Evolutionary conservation across 1,139 yeast species (phyloP).

Genomic region (Lodderomyces pseudojiufengensis): DNA sequence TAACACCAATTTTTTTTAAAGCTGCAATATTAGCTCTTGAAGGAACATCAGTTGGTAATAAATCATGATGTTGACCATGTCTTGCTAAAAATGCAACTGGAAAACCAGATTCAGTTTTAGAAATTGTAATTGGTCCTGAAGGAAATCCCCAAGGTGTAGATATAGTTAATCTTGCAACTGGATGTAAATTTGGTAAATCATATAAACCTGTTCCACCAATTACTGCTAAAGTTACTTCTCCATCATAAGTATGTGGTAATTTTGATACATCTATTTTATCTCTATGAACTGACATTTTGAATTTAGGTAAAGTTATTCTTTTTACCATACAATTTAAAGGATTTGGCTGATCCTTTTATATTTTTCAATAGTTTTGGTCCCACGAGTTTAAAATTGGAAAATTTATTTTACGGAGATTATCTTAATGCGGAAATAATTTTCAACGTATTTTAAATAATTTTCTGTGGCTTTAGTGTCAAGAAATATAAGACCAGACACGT

Average conservation of each 20-base stretch:
- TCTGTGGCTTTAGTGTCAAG: no score
- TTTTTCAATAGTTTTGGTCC: no score
- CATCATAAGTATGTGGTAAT: conserved; percentile 40
- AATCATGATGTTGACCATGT: conserved; percentile 88
- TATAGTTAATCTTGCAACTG: conserved; percentile 77
- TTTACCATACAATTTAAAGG: conserved; percentile 7
- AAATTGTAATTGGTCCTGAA: conserved; percentile 88
- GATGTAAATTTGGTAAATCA: conserved; percentile 74
- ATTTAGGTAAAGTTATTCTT: conserved; percentile 1
- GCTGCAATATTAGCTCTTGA: conserved; percentile 95
- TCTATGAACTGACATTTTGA: conserved; percentile 37
- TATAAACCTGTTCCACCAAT: conserved; percentile 99
- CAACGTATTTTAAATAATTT: no score
- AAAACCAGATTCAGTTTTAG: conserved; percentile 69
- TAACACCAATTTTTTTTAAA: conserved; percentile 79
- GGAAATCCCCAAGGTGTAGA: conserved; percentile 98
- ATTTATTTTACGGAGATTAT: no score
- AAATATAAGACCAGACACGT: no score
- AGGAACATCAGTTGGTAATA: conserved; percentile 89
- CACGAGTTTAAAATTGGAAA: no score
- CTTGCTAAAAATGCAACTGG: conserved; percentile 93
- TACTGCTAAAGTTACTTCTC: conserved; percentile 68
- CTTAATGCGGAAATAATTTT: no score
- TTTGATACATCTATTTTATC: conserved; percentile 22
- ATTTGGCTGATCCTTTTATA: no score